Conservation (phyloP, 192 early-diverging fungal genomes). For the Rhizoclosmatium globosum region DNA sequence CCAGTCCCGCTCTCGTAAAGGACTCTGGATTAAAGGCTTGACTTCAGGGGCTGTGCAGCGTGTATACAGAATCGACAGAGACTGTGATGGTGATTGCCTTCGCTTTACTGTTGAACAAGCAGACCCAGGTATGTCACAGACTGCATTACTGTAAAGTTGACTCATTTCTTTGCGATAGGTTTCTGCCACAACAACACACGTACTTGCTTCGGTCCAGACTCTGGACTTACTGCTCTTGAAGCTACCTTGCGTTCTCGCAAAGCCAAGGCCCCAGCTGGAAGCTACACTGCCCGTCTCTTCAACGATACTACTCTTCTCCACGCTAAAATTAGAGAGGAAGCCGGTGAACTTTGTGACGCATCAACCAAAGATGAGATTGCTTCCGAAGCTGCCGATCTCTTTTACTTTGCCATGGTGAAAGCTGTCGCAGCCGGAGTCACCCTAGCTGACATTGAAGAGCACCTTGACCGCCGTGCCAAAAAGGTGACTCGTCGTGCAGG, state of each 20-base stretch:
- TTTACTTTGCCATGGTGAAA: conserved; percentile 94
- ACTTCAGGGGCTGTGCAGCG: conserved; percentile 95
- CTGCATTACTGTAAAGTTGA: not conserved
- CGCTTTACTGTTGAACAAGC: conserved; percentile 87
- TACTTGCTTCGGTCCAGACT: conserved; percentile 88
- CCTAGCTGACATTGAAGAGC: conserved; percentile 86
- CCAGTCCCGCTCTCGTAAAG: conserved; percentile 82
- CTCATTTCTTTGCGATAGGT: conserved; percentile 49
- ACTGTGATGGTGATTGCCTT: conserved; percentile 93
- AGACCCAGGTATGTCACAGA: conserved; percentile 67
- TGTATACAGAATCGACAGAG: conserved; percentile 77
- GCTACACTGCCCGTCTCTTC: conserved; percentile 91
- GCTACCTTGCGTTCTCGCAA: conserved; percentile 75
- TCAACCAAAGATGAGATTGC: conserved; percentile 79
- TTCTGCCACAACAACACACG: conserved; percentile 94
- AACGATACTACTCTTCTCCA: conserved; percentile 79
- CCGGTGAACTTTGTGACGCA: conserved; percentile 89
- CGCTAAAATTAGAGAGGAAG: conserved; percentile 97
- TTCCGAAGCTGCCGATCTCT: conserved; percentile 94
- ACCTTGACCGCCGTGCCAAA: conserved; percentile 81
- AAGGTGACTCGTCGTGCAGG: conserved; percentile 90
- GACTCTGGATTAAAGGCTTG: conserved; percentile 94
- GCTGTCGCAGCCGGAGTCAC: conserved; percentile 83
- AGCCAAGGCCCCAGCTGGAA: conserved; percentile 79
- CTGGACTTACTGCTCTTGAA: conserved; percentile 79